Conservation (phyloP, 129 eudicot species). For the Logfia minima region DNA sequence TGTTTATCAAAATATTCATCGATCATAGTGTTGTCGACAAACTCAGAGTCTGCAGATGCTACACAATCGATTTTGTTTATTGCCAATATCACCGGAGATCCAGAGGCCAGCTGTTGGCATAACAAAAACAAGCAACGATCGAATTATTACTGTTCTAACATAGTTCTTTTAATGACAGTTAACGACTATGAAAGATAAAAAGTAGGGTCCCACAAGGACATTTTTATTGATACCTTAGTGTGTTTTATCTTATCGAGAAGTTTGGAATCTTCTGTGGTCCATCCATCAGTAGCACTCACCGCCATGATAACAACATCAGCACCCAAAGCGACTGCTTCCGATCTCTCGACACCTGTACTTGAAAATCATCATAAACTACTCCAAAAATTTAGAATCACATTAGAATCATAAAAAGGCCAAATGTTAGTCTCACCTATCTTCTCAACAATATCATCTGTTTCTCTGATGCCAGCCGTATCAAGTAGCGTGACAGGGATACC, state of each 20-base stretch:
- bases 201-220: too few species aligned
- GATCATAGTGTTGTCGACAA: conserved; percentile 27
- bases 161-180: too few species aligned
- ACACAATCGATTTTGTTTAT: conserved; percentile 86
- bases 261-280: conserved; percentile 79
- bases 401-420: too few species aligned
- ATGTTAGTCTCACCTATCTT: conserved; percentile 59
- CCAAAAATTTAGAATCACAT: too few species aligned
- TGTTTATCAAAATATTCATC: conserved; percentile 43
- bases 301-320: conserved; percentile 88
- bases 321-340: conserved; percentile 83
- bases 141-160: too few species aligned
- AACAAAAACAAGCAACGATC: too few species aligned
- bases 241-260: conserved; percentile 64
- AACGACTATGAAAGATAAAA: too few species aligned
- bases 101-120: conserved; percentile 42
- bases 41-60: conserved; percentile 41
- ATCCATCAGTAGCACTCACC: conserved; percentile 89
- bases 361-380: background rate
- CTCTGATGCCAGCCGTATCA: conserved; percentile 97
- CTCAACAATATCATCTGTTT: conserved; percentile 83
- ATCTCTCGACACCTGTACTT: conserved; percentile 83
- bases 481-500: conserved; percentile 93
- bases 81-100: conserved; percentile 73
- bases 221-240: conserved; percentile 46